phyloP scores from a whole-genome alignment of 2,329 filamentous ascomycete genomes.

The Phialophora verrucosa region DNA sequence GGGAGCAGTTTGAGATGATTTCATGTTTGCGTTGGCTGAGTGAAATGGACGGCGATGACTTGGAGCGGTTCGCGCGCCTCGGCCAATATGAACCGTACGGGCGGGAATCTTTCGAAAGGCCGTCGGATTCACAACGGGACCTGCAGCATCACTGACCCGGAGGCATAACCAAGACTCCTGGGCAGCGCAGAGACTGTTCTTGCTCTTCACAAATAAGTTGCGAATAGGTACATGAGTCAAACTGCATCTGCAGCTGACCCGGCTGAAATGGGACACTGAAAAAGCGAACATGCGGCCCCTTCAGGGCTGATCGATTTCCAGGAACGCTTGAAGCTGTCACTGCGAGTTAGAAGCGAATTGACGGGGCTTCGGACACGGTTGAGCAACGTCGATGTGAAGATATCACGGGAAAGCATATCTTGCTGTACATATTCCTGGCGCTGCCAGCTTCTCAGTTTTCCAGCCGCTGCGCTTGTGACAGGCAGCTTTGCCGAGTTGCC shows the following conservation, averaged over 20 bases:
- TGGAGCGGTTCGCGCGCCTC: neutral
- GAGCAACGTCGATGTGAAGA: neutral
- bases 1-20: slow-evolving; percentile 5
- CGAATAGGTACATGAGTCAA: neutral
- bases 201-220: neutral
- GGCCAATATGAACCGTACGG: neutral
- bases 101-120: neutral
- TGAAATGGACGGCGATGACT: neutral
- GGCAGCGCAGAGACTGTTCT: neutral
- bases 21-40: slow-evolving; percentile 14
- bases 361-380: neutral
- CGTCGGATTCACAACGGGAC: neutral
- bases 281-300: neutral
- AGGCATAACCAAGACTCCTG: neutral
- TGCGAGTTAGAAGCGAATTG: neutral
- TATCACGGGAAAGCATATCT: neutral
- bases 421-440: neutral
- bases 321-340: neutral
- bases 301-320: neutral
- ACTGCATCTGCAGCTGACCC: neutral
- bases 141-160: neutral
- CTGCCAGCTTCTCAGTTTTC: neutral
- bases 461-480: neutral
- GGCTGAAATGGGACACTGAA: neutral
- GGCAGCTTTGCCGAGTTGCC: neutral